Percentiles rank a stretch among this genome's conserved stretches.
Evolutionary conservation across 108 stramenopile species (phyloP).

Genomic region (Asterionellopsis glacialis): DNA sequence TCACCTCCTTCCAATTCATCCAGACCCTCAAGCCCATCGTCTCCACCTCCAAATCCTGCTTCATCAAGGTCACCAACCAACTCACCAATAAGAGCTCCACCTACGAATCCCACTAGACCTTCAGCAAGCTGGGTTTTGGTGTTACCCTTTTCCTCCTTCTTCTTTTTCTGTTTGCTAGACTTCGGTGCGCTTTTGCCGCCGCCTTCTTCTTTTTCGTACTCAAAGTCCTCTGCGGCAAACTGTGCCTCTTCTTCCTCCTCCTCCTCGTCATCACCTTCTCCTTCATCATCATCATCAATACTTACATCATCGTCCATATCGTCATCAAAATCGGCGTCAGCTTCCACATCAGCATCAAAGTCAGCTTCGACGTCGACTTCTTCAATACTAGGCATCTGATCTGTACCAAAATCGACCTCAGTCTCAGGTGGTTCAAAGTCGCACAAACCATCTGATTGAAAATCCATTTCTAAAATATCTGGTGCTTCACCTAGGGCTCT

Average conservation of each 20-base stretch:
- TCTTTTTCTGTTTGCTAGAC: too few species aligned
- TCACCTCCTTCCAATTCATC: neutral
- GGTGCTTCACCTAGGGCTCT: conserved; percentile 47
- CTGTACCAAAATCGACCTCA: conserved; percentile 4
- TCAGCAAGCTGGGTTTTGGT: too few species aligned
- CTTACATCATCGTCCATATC: neutral
- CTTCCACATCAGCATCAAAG: neutral
- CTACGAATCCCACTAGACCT: neutral
- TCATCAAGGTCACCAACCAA: neutral
- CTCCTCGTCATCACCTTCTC: neutral
- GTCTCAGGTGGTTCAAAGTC: neutral
- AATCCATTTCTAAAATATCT: conserved; percentile 38
- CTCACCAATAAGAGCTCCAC: neutral
- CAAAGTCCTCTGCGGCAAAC: neutral
- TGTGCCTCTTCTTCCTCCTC: conserved; percentile 4
- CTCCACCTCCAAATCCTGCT: neutral
- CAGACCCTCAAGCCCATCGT: neutral
- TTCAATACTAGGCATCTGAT: neutral
- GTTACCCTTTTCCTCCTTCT: too few species aligned
- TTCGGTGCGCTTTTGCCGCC: too few species aligned
- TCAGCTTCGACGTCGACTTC: conserved; percentile 1
- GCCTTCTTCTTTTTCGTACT: neutral
- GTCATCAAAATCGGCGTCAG: neutral
- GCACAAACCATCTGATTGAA: conserved; percentile 29
- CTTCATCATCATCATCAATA: neutral